A percentile compares a stretch with the other conserved stretches of the same genome.
These are phyloP conservation scores for Cystobasidiopsis lactophilus DNA, from an alignment of 768 basidiomycete species.

Conservation along the genomic window DNA sequence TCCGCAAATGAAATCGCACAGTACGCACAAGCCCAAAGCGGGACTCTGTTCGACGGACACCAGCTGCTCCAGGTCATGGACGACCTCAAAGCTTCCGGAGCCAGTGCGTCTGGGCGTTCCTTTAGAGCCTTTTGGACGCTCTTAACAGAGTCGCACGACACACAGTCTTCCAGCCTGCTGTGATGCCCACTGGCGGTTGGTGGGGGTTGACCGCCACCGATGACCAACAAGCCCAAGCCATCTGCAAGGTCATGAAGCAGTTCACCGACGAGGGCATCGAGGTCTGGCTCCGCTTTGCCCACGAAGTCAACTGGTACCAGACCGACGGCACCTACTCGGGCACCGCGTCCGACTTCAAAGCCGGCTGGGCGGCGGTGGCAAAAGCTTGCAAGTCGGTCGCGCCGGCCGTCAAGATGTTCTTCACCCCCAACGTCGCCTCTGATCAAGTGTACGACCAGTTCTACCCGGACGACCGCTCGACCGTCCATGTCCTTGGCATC, in stretches of 20 bases:
- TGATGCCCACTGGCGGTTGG: too few species aligned
- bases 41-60: too few species aligned
- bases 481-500: slow-evolving; percentile 4
- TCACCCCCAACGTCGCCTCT: slow-evolving; percentile 11
- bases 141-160: not conserved
- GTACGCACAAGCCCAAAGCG: too few species aligned
- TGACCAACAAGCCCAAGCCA: slow-evolving; percentile 17
- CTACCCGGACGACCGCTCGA: slow-evolving; percentile 14
- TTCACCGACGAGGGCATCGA: slow-evolving; percentile 20
- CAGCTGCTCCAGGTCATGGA: slow-evolving; percentile 3
- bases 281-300: slow-evolving; percentile 20
- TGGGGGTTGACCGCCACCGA: not conserved
- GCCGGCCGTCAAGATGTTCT: slow-evolving; percentile 19
- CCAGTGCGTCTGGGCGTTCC: too few species aligned
- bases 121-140: slow-evolving; percentile 15
- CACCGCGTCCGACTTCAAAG: slow-evolving; percentile 16
- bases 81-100: slow-evolving; percentile 8
- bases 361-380: slow-evolving; percentile 17
- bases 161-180: not conserved
- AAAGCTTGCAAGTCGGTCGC: slow-evolving; percentile 13
- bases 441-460: slow-evolving; percentile 14
- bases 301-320: not conserved
- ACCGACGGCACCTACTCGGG: slow-evolving; percentile 17
- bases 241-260: slow-evolving; percentile 19
- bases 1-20: too few species aligned